phyloP scores from a whole-genome alignment of 148 eudicot species.

The Oxyria digyna region DNA sequence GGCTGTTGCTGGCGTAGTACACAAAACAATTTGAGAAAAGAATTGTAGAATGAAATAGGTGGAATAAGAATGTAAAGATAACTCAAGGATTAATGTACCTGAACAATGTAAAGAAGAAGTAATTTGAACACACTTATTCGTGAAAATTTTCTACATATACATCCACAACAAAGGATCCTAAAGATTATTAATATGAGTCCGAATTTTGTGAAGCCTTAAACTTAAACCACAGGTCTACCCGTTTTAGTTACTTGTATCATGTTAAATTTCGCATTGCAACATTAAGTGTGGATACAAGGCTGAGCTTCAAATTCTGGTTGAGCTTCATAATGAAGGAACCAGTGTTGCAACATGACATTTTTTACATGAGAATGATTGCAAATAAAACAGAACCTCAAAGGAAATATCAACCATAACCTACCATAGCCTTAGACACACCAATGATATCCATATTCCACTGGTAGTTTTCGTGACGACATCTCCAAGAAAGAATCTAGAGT shows the following conservation, averaged over 20 bases:
- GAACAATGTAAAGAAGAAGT: no score
- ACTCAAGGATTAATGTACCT: no score
- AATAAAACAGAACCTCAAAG: background rate
- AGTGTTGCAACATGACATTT: background rate
- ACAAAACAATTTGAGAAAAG: background rate
- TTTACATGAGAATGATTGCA: background rate
- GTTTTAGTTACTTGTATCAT: no score
- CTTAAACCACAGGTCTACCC: no score
- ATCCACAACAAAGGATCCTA: background rate
- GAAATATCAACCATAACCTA: constrained; percentile 19
- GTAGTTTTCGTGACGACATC: constrained; percentile 93
- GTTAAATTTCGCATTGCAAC: no score
- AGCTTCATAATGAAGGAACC: no score
- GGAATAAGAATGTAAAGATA: background rate
- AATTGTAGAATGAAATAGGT: background rate
- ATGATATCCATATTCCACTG: constrained; percentile 99
- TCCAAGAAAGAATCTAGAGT: constrained; percentile 17
- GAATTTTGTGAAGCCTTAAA: no score
- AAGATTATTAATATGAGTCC: no score
- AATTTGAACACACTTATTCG: background rate
- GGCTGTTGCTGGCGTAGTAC: background rate
- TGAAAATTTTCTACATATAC: no score
- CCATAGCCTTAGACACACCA: constrained; percentile 79
- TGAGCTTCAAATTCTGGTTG: no score
- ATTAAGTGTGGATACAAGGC: no score